These are phyloP conservation scores for Pyrenopolyporus hunteri DNA, from an alignment of 495 filamentous ascomycete genomes.

Conservation along the genomic window DNA sequence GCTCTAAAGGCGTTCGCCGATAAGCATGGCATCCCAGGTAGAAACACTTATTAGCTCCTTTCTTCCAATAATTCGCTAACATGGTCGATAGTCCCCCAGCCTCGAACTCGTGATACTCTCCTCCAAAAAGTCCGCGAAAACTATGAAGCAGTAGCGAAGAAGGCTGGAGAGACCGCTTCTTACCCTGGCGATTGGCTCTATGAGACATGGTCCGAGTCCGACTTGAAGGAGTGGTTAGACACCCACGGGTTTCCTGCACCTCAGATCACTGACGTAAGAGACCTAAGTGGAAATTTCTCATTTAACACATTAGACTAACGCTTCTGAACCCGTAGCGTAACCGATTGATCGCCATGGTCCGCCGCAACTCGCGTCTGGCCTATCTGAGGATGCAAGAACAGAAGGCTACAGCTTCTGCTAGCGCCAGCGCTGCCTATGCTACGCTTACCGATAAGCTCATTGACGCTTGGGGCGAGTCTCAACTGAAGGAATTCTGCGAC, in stretches of 20 bases:
- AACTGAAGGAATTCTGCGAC: conserved; percentile 92
- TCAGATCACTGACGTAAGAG: conserved; percentile 69
- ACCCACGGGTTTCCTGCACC: conserved; percentile 86
- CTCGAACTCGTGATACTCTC: conserved; percentile 81
- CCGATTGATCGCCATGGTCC: conserved; percentile 84
- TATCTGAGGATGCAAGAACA: conserved; percentile 68
- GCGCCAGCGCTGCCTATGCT: conserved; percentile 70
- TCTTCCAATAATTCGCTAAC: neutral
- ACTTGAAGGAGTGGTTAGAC: conserved; percentile 79
- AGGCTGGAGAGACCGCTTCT: conserved; percentile 75
- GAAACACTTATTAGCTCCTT: neutral
- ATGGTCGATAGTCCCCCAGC: conserved; percentile 64
- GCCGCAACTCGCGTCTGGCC: conserved; percentile 85
- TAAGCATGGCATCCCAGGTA: conserved; percentile 79
- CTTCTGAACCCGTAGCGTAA: conserved; percentile 61
- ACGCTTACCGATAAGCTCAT: conserved; percentile 82
- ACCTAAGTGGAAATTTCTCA: neutral
- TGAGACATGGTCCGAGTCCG: conserved; percentile 72
- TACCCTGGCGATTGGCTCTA: conserved; percentile 99
- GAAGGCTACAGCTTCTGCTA: conserved; percentile 65
- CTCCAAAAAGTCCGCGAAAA: conserved; percentile 78
- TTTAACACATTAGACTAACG: neutral
- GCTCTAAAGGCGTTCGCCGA: conserved; percentile 93
- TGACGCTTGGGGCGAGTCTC: conserved; percentile 84
- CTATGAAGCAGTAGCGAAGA: conserved; percentile 82